These are phyloP conservation scores for Lipomyces anomalus DNA, from an alignment of 805 yeast species.

Conservation along the genomic window DNA sequence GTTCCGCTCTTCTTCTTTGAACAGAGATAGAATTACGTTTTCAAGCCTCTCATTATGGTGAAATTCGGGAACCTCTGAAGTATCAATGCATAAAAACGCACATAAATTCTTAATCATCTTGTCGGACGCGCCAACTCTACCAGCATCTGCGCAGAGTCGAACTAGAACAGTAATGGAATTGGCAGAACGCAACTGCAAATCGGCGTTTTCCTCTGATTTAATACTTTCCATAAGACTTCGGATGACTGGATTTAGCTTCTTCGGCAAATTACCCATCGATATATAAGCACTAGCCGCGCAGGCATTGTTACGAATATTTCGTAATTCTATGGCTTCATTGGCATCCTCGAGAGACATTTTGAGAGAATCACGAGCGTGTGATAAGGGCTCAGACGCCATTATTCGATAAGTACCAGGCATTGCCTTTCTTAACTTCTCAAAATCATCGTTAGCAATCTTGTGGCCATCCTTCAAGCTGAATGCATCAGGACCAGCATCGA, in stretches of 20 bases:
- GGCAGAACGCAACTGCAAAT: slow-evolving; percentile 70
- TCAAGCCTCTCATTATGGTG: slow-evolving; percentile 51
- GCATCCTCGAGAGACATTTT: slow-evolving; percentile 64
- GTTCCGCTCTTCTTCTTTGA: slow-evolving; percentile 63
- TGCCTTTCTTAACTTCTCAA: slow-evolving; percentile 55
- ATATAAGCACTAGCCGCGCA: slow-evolving; percentile 71
- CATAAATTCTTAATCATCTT: slow-evolving; percentile 86
- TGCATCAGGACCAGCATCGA: slow-evolving; percentile 90
- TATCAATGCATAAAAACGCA: slow-evolving; percentile 90
- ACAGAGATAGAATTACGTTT: slow-evolving; percentile 61
- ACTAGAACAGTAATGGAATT: slow-evolving; percentile 60
- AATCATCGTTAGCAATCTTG: slow-evolving; percentile 56
- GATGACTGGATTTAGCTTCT: slow-evolving; percentile 81
- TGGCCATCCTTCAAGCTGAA: slow-evolving; percentile 77
- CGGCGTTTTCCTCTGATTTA: slow-evolving; percentile 61
- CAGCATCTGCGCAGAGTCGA: slow-evolving; percentile 47
- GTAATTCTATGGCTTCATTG: slow-evolving; percentile 39
- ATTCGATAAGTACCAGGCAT: slow-evolving; percentile 67
- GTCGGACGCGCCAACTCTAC: slow-evolving; percentile 71
- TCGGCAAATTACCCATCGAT: slow-evolving; percentile 59
- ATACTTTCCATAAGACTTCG: slow-evolving; percentile 88
- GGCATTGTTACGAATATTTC: slow-evolving; percentile 57
- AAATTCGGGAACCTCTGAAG: slow-evolving; percentile 93
- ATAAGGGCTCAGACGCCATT: slow-evolving; percentile 63
- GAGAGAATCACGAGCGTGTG: slow-evolving; percentile 71